Conservation (phyloP, 345 rosid species). For the Draba incana region DNA sequence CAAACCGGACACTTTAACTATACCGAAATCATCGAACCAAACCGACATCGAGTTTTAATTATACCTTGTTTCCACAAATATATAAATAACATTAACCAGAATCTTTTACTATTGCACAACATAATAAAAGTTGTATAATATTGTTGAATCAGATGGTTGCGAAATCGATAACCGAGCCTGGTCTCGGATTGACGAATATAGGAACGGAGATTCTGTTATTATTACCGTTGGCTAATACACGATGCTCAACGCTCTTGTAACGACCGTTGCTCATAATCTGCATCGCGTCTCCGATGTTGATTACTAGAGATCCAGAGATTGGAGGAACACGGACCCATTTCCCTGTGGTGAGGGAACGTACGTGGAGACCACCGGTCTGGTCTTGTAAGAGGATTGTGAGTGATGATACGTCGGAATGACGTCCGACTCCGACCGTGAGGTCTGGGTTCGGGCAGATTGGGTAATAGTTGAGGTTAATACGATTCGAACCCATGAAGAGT, state of each 20-base stretch:
- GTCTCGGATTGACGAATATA: slow-evolving; percentile 25
- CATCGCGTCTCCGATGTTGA: slow-evolving; percentile 35
- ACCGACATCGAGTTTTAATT: too few species aligned
- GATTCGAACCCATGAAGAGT: slow-evolving; percentile 31
- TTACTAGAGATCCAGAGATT: slow-evolving; percentile 11
- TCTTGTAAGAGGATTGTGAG: slow-evolving; percentile 43
- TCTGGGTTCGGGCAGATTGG: slow-evolving; percentile 45
- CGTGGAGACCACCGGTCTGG: slow-evolving; percentile 42
- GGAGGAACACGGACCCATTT: slow-evolving; percentile 29
- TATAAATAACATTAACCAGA: too few species aligned
- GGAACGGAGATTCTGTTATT: slow-evolving; percentile 35
- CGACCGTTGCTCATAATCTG: slow-evolving; percentile 36
- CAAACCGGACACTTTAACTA: too few species aligned
- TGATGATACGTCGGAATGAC: slow-evolving; percentile 35
- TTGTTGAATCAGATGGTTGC: too few species aligned
- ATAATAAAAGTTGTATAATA: too few species aligned
- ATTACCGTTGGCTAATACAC: slow-evolving; percentile 27
- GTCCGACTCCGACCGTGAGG: slow-evolving; percentile 37
- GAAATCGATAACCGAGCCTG: too few species aligned
- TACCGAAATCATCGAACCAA: too few species aligned
- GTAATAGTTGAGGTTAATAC: slow-evolving; percentile 39
- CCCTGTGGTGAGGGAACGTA: slow-evolving; percentile 13
- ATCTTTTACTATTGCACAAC: too few species aligned
- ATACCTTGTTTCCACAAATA: too few species aligned
- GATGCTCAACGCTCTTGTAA: slow-evolving; percentile 37